Percentiles rank a stretch among this genome's conserved stretches.
These are phyloP conservation scores for Lasiosphaeria ovina DNA, from an alignment of 495 filamentous ascomycete genomes.

Conservation along the genomic window DNA sequence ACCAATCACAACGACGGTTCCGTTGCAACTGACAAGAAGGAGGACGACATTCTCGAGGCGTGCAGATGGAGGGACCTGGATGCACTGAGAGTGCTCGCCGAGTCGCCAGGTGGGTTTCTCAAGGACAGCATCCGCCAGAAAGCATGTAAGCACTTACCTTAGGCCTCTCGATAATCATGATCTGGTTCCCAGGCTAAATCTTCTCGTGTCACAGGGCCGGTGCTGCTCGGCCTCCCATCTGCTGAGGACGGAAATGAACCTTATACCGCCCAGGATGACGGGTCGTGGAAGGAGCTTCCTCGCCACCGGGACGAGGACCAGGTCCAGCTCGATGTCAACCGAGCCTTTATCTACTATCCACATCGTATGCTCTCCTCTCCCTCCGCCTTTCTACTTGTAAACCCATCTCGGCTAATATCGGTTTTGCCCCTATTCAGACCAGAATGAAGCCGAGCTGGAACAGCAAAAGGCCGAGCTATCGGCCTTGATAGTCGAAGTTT, in stretches of 20 bases:
- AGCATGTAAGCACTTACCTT: constrained; percentile 65
- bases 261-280: constrained; percentile 2
- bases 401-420: background rate
- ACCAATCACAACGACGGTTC: constrained; percentile 4
- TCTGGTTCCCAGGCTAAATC: no score
- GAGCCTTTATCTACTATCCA: constrained; percentile 97
- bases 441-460: constrained; percentile 58
- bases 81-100: constrained; percentile 63
- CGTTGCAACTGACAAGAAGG: constrained; percentile 16
- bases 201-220: constrained; percentile 59
- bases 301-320: constrained; percentile 82
- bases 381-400: constrained; percentile 9
- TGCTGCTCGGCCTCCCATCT: constrained; percentile 62
- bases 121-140: constrained; percentile 74
- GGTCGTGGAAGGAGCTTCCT: constrained; percentile 55
- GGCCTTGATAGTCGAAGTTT: constrained; percentile 68
- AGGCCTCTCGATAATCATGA: no score
- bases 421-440: constrained; percentile 26
- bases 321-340: constrained; percentile 85
- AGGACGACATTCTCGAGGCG: constrained; percentile 57
- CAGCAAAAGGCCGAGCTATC: constrained; percentile 69
- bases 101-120: constrained; percentile 71
- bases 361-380: constrained; percentile 51
- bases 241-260: constrained; percentile 18
- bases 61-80: constrained; percentile 64